Percentiles rank a stretch among this genome's conserved stretches.
Evolutionary conservation across 345 rosid genomes (phyloP).

Genomic region (Sonneratia alba): DNA sequence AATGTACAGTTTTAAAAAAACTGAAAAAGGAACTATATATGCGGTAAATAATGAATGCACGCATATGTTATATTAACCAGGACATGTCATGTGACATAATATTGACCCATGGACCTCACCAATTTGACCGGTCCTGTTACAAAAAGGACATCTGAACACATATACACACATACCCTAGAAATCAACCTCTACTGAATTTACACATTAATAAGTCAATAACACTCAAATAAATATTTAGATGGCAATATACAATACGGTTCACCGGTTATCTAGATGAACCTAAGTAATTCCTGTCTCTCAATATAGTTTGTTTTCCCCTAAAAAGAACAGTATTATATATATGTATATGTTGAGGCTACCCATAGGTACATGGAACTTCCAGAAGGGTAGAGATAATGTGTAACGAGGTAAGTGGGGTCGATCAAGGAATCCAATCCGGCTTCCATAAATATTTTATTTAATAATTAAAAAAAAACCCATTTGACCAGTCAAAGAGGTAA

Average conservation of each 20-base stretch:
- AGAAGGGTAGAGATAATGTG: too few species aligned
- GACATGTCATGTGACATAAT: conserved; percentile 2
- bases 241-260: too few species aligned
- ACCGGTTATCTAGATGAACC: too few species aligned
- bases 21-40: not conserved
- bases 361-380: too few species aligned
- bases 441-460: too few species aligned
- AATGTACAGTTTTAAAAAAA: too few species aligned
- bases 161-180: not conserved
- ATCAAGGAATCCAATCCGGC: not conserved
- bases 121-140: not conserved
- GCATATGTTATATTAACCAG: not conserved
- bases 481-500: not conserved
- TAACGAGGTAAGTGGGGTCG: too few species aligned
- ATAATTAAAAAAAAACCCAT: not conserved
- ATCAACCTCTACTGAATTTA: too few species aligned
- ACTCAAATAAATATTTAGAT: too few species aligned
- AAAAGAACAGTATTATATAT: not conserved
- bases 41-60: not conserved
- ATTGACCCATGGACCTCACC: not conserved
- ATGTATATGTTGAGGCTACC: not conserved
- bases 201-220: not conserved
- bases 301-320: too few species aligned
- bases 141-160: not conserved
- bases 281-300: too few species aligned